Percentiles rank a stretch among this genome's conserved stretches.
Evolutionary conservation across 257 asterid species (phyloP).

Genomic region (Rhazya stricta): DNA sequence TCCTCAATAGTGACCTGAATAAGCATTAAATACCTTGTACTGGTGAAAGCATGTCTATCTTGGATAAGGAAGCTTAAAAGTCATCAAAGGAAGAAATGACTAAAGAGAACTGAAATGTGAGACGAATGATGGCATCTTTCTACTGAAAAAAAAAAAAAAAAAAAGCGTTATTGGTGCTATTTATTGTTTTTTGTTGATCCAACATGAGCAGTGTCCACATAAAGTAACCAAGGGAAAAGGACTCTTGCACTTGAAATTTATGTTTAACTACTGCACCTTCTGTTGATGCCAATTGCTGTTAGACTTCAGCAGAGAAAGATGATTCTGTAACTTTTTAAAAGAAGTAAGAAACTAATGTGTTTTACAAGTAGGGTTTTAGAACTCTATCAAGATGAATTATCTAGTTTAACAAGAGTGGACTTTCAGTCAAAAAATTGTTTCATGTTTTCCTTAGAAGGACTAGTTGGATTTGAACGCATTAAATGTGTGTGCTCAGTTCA

Average conservation of each 20-base stretch:
- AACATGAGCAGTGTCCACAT: not conserved
- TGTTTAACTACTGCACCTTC: not conserved
- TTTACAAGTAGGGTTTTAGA: not conserved
- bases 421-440: not conserved
- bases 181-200: not conserved
- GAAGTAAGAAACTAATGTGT: not conserved
- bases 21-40: not conserved
- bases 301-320: not conserved
- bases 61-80: not conserved
- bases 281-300: not conserved
- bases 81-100: not conserved
- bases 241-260: not conserved
- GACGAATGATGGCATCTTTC: not conserved
- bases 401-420: not conserved
- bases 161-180: not conserved
- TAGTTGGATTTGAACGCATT: not conserved
- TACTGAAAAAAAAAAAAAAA: no score
- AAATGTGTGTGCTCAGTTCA: not conserved
- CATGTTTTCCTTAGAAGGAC: not conserved
- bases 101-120: not conserved
- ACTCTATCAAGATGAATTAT: not conserved
- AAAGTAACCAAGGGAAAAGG: not conserved
- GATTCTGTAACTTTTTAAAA: not conserved
- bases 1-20: not conserved
- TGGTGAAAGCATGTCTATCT: not conserved